These are phyloP conservation scores for Apiotrichum akiyoshidainum DNA, from an alignment of 1,284 basidiomycete species.

Conservation along the genomic window DNA sequence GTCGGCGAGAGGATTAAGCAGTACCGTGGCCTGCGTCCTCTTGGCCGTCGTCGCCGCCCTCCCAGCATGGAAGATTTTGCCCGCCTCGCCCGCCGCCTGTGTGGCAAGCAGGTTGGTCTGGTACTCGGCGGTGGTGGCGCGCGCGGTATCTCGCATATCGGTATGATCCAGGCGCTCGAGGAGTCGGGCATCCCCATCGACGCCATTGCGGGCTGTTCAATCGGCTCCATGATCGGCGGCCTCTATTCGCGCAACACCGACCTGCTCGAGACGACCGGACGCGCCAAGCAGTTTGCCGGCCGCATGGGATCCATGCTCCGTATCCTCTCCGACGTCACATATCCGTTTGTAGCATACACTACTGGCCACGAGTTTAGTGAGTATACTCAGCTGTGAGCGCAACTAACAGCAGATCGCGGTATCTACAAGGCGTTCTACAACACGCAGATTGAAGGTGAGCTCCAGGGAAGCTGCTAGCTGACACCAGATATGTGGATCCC, in stretches of 20 bases:
- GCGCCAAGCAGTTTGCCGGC: constrained; percentile 69
- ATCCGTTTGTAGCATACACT: constrained; percentile 95
- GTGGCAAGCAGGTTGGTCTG: constrained; percentile 88
- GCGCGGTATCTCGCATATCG: constrained; percentile 88
- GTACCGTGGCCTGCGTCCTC: constrained; percentile 69
- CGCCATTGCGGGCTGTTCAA: constrained; percentile 80
- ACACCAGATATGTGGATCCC: constrained; percentile 89
- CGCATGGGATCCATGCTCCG: constrained; percentile 93
- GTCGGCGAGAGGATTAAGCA: constrained; percentile 86
- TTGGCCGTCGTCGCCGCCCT: constrained; percentile 67
- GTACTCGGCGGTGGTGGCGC: constrained; percentile 96
- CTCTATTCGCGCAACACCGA: constrained; percentile 93
- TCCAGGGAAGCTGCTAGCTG: neutral
- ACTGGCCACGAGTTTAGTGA: constrained; percentile 85
- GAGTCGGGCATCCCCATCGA: constrained; percentile 93
- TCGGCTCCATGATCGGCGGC: constrained; percentile 91
- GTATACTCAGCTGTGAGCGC: constrained; percentile 10
- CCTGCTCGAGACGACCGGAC: constrained; percentile 75
- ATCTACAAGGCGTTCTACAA: constrained; percentile 68
- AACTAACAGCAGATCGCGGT: constrained; percentile 42
- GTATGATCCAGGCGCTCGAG: constrained; percentile 82
- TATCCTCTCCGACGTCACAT: constrained; percentile 90
- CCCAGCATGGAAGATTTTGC: constrained; percentile 89
- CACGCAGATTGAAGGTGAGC: constrained; percentile 75
- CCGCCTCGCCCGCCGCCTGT: constrained; percentile 82